phyloP scores from a whole-genome alignment of 163 green algal genomes.

The Coccomyxa subellipsoidea region DNA sequence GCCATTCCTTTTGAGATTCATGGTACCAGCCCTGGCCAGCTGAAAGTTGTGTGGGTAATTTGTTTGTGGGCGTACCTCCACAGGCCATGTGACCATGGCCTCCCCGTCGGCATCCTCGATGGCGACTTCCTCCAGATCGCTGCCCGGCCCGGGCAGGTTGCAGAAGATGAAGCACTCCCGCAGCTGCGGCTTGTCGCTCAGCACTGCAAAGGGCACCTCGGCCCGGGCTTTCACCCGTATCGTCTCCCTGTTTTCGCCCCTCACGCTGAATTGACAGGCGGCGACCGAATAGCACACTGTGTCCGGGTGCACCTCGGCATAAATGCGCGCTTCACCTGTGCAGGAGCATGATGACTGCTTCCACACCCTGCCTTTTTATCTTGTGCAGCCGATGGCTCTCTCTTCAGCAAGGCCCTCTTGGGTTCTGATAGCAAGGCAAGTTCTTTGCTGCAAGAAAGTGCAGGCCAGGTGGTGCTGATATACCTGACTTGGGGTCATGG shows the following conservation, averaged over 20 bases:
- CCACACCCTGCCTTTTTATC: background rate
- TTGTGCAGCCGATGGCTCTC: background rate
- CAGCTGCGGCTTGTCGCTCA: background rate
- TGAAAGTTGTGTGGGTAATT: too few relatives aligned
- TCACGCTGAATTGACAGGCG: background rate
- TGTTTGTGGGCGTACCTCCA: background rate
- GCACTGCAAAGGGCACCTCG: background rate
- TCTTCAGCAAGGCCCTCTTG: too few relatives aligned
- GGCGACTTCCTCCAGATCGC: background rate
- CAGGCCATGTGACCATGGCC: background rate
- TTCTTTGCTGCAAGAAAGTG: background rate
- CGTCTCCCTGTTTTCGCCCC: background rate
- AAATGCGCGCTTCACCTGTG: background rate
- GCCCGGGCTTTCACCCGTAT: background rate
- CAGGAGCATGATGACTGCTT: background rate
- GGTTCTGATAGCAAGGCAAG: background rate
- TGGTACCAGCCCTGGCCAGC: too few relatives aligned
- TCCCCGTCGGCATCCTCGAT: background rate
- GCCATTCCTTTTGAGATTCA: too few relatives aligned
- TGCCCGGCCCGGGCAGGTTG: background rate
- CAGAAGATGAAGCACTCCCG: background rate
- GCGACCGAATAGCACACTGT: background rate
- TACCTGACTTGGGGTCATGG: background rate
- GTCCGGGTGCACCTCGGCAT: conserved; percentile 2
- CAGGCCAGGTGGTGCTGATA: background rate